These are phyloP conservation scores for Oenanthe javanica DNA, from an alignment of 140 eudicot species.

Conservation along the genomic window DNA sequence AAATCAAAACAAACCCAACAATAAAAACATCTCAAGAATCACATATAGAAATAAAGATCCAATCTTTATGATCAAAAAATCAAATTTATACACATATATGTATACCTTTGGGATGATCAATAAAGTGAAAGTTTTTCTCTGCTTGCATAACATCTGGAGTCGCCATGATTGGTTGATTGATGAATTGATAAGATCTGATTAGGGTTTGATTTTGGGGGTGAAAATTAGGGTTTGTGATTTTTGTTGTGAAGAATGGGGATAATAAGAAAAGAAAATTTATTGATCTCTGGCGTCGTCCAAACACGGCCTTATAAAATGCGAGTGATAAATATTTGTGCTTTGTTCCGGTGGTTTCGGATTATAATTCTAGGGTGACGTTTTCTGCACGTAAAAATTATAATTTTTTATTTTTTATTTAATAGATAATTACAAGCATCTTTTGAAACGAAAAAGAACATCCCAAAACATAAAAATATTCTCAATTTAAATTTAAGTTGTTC, in stretches of 20 bases:
- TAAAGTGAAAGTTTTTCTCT: conserved; percentile 40
- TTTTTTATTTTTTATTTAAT: too few relatives aligned
- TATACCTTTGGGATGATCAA: conserved; percentile 45
- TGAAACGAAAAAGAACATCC: neutral
- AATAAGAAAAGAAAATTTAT: neutral
- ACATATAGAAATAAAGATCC: neutral
- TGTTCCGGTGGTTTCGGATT: neutral
- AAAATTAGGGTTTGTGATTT: conserved; percentile 8
- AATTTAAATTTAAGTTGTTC: too few relatives aligned
- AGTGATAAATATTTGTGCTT: neutral
- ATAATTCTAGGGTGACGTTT: neutral
- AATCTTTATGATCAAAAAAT: neutral
- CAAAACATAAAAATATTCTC: too few relatives aligned
- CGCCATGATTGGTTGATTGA: conserved; percentile 51
- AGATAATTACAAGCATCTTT: neutral
- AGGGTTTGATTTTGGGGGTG: neutral
- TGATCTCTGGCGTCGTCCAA: neutral
- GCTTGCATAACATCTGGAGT: conserved; percentile 48
- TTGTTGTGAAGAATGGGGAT: neutral
- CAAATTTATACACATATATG: too few relatives aligned
- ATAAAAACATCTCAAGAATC: neutral
- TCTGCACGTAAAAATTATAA: neutral
- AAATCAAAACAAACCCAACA: neutral
- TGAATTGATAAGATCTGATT: neutral
- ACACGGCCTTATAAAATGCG: neutral